Percentiles rank a stretch among this genome's conserved stretches.
phyloP scores from a whole-genome alignment of 2,329 filamentous ascomycete species.

The Penicillium occitanis region DNA sequence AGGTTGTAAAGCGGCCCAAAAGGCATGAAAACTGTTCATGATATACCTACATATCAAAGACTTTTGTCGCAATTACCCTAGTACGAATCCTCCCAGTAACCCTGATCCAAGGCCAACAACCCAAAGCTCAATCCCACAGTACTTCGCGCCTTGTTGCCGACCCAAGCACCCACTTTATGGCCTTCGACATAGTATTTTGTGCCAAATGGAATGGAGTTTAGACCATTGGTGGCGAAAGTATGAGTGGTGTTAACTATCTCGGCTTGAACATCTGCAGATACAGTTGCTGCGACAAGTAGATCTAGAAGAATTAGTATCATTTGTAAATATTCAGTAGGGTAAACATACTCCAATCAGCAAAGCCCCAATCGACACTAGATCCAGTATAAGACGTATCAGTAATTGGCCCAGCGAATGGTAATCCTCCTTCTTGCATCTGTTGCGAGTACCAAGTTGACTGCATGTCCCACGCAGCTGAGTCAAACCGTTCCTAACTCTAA shows the following conservation, averaged over 20 bases:
- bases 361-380: neutral
- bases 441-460: constrained; percentile 4
- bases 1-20: neutral
- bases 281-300: neutral
- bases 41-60: neutral
- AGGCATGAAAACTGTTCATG: neutral
- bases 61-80: neutral
- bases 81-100: constrained; percentile 26
- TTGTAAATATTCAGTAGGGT: neutral
- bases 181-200: constrained; percentile 44
- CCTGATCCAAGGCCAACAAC: constrained; percentile 35
- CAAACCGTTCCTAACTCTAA: constrained; percentile 43
- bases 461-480: constrained; percentile 31
- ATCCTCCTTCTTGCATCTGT: neutral
- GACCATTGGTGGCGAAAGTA: constrained; percentile 44
- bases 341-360: neutral
- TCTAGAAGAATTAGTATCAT: neutral
- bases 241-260: constrained; percentile 28
- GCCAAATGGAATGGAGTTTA: constrained; percentile 47
- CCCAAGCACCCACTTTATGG: constrained; percentile 32
- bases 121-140: constrained; percentile 48
- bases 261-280: neutral
- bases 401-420: neutral
- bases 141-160: constrained; percentile 42
- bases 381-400: neutral